Conservation (phyloP, 2,329 filamentous ascomycete genomes). For the Proliferodiscus dingleyae region DNA sequence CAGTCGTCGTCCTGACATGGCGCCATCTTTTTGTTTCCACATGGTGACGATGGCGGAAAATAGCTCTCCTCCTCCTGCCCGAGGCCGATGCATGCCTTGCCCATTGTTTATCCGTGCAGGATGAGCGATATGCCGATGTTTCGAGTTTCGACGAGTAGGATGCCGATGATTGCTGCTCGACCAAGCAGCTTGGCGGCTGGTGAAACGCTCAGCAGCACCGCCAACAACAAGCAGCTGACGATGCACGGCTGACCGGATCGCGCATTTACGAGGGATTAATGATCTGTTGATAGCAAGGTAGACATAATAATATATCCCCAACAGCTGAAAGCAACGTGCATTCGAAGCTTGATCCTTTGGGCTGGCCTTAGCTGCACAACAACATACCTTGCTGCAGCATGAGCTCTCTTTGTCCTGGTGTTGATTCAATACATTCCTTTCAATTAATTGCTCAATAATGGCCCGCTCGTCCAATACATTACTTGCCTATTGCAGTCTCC, state of each 20-base stretch:
- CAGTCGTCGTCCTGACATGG: too few species aligned
- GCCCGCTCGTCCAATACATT: too few species aligned
- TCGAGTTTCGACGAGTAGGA: conserved; percentile 1
- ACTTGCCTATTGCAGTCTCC: too few species aligned
- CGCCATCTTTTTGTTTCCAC: too few species aligned
- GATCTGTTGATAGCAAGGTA: not conserved
- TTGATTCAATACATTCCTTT: too few species aligned
- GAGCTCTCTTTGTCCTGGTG: too few species aligned
- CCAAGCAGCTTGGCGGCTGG: conserved; percentile 14
- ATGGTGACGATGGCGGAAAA: too few species aligned
- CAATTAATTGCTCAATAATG: too few species aligned
- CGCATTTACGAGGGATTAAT: not conserved
- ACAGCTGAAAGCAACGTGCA: not conserved
- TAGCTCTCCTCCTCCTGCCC: too few species aligned
- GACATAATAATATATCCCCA: not conserved
- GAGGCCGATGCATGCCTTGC: too few species aligned
- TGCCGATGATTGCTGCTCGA: not conserved
- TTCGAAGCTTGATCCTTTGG: not conserved
- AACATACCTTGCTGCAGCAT: not conserved
- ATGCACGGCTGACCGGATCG: conserved; percentile 1
- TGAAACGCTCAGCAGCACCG: conserved; percentile 15
- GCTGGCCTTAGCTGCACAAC: too few species aligned
- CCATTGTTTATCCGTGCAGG: not conserved
- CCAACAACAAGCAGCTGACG: not conserved
- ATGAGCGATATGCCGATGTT: not conserved